Conservation (phyloP, 2,329 filamentous ascomycete species). For the Epicoccum sorghinum region DNA sequence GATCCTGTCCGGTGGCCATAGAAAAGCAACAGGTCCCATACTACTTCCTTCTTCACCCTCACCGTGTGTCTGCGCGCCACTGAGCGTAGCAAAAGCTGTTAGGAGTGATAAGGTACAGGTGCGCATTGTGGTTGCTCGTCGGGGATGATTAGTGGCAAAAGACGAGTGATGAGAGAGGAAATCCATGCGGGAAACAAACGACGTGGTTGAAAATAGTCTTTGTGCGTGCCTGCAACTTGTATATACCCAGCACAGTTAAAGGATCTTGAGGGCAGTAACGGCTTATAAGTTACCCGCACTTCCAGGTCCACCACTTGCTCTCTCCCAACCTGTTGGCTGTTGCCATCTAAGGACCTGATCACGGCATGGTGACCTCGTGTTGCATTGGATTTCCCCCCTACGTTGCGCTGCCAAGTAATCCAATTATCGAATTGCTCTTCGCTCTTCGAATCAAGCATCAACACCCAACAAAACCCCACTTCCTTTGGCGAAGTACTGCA, state of each 20-base stretch:
- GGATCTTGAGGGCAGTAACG: too few species aligned
- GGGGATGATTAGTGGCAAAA: background rate
- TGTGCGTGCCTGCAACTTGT: too few species aligned
- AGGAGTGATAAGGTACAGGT: conserved; percentile 1
- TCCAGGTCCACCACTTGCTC: background rate
- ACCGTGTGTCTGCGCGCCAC: conserved; percentile 32
- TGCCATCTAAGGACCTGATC: conserved; percentile 14
- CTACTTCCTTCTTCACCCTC: conserved; percentile 33
- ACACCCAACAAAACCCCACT: background rate
- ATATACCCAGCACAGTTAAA: too few species aligned
- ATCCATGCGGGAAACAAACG: too few species aligned
- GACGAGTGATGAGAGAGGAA: too few species aligned
- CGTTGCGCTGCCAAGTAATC: conserved; percentile 23
- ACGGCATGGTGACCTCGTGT: conserved; percentile 8
- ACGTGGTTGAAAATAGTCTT: too few species aligned
- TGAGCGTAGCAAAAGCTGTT: conserved; percentile 2
- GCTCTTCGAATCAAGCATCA: conserved; percentile 14
- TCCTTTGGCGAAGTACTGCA: conserved; percentile 13
- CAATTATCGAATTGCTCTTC: conserved; percentile 17
- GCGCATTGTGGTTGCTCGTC: conserved; percentile 14
- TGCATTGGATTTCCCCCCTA: conserved; percentile 9
- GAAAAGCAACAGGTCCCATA: conserved; percentile 65
- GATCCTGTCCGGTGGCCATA: conserved; percentile 64
- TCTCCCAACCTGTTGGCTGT: conserved; percentile 1
- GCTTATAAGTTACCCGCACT: too few species aligned